phyloP scores from a whole-genome alignment of 1,139 yeast genomes.

The Lipomyces yarrowii region DNA sequence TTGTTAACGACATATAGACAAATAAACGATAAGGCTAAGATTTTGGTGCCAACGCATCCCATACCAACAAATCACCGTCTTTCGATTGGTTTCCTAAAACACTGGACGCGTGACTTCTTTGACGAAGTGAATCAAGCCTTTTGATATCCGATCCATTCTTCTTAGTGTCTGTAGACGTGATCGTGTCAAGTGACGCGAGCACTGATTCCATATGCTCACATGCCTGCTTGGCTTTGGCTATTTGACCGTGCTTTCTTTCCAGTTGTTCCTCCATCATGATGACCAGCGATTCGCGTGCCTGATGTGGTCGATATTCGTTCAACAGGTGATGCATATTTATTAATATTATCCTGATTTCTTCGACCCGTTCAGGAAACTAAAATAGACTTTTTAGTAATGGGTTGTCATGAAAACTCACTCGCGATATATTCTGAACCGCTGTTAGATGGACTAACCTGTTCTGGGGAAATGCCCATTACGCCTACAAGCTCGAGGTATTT shows the following conservation, averaged over 20 bases:
- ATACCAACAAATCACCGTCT: neutral
- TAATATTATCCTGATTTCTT: constrained; percentile 69
- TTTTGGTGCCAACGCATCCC: neutral
- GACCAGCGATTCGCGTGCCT: constrained; percentile 77
- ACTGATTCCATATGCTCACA: constrained; percentile 47
- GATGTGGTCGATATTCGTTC: constrained; percentile 88
- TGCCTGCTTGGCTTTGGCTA: constrained; percentile 53
- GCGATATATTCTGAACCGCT: too few relatives aligned
- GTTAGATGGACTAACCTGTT: constrained; percentile 38
- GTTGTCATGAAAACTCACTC: too few relatives aligned
- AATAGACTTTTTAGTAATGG: neutral
- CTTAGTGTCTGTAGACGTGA: neutral
- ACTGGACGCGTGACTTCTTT: neutral
- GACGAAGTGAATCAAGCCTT: neutral
- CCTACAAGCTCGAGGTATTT: constrained; percentile 77
- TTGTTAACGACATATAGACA: too few relatives aligned
- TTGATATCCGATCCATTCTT: neutral
- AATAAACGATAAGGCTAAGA: neutral
- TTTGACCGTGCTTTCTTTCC: constrained; percentile 56
- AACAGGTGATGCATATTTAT: constrained; percentile 82
- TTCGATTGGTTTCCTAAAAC: neutral
- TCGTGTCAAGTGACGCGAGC: constrained; percentile 21
- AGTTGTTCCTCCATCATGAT: constrained; percentile 68
- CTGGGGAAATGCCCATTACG: constrained; percentile 69
- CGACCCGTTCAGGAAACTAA: constrained; percentile 63